These are phyloP conservation scores for Candida sp. DNA, from an alignment of 1,139 yeast species.

Conservation along the genomic window DNA sequence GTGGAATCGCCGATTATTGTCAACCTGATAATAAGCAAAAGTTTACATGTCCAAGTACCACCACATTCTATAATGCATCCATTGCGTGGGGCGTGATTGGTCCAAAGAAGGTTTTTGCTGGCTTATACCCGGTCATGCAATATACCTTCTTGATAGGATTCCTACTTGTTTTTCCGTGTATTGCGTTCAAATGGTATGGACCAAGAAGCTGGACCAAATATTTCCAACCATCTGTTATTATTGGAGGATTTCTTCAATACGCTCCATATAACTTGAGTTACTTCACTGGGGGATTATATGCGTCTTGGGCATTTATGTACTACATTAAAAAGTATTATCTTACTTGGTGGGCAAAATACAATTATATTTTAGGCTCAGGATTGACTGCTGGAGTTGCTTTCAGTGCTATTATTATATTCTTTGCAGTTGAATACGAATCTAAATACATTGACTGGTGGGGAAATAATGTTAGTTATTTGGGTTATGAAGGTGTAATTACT, in stretches of 20 bases:
- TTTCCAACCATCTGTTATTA: conserved; percentile 43
- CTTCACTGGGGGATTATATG: conserved; percentile 39
- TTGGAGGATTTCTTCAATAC: conserved; percentile 34
- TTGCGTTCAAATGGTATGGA: conserved; percentile 34
- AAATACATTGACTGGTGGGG: conserved; percentile 57
- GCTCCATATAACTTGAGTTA: conserved; percentile 54
- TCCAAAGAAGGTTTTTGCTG: conserved; percentile 46
- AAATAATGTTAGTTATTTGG: conserved; percentile 38
- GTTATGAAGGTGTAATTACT: conserved; percentile 35
- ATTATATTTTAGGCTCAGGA: conserved; percentile 49
- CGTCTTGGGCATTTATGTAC: conserved; percentile 44
- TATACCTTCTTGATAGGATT: conserved; percentile 57
- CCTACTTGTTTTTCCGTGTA: conserved; percentile 40
- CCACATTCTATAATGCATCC: conserved; percentile 51
- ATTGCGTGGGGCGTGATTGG: conserved; percentile 67
- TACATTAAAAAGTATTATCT: conserved; percentile 40
- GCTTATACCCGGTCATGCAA: conserved; percentile 44
- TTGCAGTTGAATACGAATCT: conserved; percentile 47
- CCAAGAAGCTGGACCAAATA: conserved; percentile 24
- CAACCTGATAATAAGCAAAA: conserved; percentile 20
- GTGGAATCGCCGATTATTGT: conserved; percentile 24
- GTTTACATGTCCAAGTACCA: conserved; percentile 48
- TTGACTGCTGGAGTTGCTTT: conserved; percentile 54
- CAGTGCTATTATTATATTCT: conserved; percentile 49
- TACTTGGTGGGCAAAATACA: conserved; percentile 60